A percentile compares a stretch with the other conserved stretches of the same genome.
These are phyloP conservation scores for Pichia californica DNA, from an alignment of 805 yeast species.

Conservation along the genomic window DNA sequence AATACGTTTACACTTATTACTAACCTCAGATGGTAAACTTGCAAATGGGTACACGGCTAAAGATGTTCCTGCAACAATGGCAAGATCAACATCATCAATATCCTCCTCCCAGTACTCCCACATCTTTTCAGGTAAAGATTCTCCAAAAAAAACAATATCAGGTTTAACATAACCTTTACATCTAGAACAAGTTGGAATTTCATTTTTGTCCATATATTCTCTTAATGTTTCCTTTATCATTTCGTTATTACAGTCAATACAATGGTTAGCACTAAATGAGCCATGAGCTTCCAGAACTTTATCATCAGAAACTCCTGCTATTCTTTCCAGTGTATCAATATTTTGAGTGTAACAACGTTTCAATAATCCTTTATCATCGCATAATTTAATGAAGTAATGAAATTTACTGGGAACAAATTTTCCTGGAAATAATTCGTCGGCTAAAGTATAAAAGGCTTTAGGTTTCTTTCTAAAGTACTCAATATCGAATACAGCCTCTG, in stretches of 20 bases:
- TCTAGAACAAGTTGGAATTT: slow-evolving; percentile 47
- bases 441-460: slow-evolving; percentile 75
- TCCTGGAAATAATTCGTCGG: slow-evolving; percentile 84
- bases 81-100: slow-evolving; percentile 49
- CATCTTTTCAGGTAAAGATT: slow-evolving; percentile 65
- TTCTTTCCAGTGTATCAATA: slow-evolving; percentile 84
- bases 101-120: slow-evolving; percentile 64
- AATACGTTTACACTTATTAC: slow-evolving; percentile 43
- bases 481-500: slow-evolving; percentile 94
- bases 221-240: slow-evolving; percentile 45
- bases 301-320: slow-evolving; percentile 66
- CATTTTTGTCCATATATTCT: slow-evolving; percentile 26
- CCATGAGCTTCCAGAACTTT: slow-evolving; percentile 90
- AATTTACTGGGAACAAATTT: slow-evolving; percentile 77
- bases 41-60: slow-evolving; percentile 90
- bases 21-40: slow-evolving; percentile 62
- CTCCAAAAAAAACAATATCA: slow-evolving; percentile 93
- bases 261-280: slow-evolving; percentile 77
- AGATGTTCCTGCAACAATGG: slow-evolving; percentile 90
- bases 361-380: slow-evolving; percentile 58
- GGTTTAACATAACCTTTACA: slow-evolving; percentile 86
- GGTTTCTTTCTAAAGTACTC: slow-evolving; percentile 74
- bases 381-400: slow-evolving; percentile 62
- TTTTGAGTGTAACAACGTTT: slow-evolving; percentile 84
- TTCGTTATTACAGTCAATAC: slow-evolving; percentile 63